phyloP scores from a whole-genome alignment of 352 stramenopile species.

The Halophytophthora polymorphica region DNA sequence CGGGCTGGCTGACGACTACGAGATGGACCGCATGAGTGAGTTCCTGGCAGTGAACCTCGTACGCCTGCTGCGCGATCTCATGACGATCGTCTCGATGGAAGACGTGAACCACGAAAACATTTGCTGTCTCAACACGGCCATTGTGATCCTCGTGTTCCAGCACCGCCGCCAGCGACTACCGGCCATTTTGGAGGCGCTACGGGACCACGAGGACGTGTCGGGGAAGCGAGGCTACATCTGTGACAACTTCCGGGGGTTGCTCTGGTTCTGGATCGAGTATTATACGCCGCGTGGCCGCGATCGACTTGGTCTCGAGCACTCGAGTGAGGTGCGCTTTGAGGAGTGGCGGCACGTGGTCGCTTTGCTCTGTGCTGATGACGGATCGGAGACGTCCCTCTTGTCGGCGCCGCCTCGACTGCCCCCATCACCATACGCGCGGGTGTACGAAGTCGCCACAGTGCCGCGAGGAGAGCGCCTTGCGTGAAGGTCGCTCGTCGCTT shows the following conservation, averaged over 20 bases:
- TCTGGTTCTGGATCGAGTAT: slow-evolving; percentile 97
- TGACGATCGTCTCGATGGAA: slow-evolving; percentile 92
- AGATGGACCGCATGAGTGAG: slow-evolving; percentile 78
- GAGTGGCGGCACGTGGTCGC: slow-evolving; percentile 92
- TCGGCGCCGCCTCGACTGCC: slow-evolving; percentile 45
- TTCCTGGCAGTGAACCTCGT: slow-evolving; percentile 90
- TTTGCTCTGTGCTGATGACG: slow-evolving; percentile 91
- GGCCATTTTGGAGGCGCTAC: slow-evolving; percentile 57
- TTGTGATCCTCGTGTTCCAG: slow-evolving; percentile 94
- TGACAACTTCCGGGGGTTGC: slow-evolving; percentile 89
- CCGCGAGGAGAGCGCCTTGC: slow-evolving; percentile 17
- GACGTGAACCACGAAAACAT: slow-evolving; percentile 98
- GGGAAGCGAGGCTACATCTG: slow-evolving; percentile 72
- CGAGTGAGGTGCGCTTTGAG: slow-evolving; percentile 92
- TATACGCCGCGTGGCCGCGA: slow-evolving; percentile 93
- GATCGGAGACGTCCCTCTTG: slow-evolving; percentile 81
- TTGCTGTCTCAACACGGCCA: slow-evolving; percentile 96
- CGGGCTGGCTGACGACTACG: slow-evolving; percentile 44
- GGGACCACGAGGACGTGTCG: slow-evolving; percentile 61
- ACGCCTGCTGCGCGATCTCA: slow-evolving; percentile 91
- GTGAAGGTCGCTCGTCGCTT: too few species aligned
- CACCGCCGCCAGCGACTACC: slow-evolving; percentile 84
- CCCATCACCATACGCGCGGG: slow-evolving; percentile 59
- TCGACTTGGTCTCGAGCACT: slow-evolving; percentile 93
- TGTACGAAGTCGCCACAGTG: slow-evolving; percentile 32